Evolutionary conservation across 2,329 filamentous ascomycete genomes (phyloP), one percentile per base, ranked within the genome.

Genomic region (Nemania serpens): DNA sequence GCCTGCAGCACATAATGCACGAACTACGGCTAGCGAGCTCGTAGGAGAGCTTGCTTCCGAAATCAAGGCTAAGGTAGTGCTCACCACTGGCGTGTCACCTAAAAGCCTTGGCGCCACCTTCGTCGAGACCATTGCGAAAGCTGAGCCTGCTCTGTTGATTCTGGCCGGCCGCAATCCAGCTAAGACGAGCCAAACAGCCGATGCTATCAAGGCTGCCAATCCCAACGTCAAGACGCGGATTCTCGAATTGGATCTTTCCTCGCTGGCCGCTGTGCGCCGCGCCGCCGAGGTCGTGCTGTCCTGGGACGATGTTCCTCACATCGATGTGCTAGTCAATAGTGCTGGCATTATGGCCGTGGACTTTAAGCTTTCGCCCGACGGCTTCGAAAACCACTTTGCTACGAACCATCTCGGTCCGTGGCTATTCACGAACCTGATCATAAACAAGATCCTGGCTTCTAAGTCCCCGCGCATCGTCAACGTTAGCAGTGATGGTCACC

Each of bases 91-190:
- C 20, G 42, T 45, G 9, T 45, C 42, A 25, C 42, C 42, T 25
- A 48, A 48, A n/a, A 9, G 45, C 7, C 45, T 48, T 12, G 78
- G 84, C 89, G 50, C 50, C n/a, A 10, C 36, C 22, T 78, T 78
- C 49, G 72, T 73, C 36, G 58, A 70, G 18, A 65, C 73, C 41
- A 70, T 82, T 43, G 79, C 81, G 18, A 67, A 74, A 11, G 75
- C 75, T 29, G 68, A 74, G 1, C 79, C 81, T 0, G 62, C 69
- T 2, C 68, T 77, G 25, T 76, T 84, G 56, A 79, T 81, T 52
- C 76, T 82, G 25, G 78, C 75, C 6, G 79, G 79, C 33, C 81
- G 82, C 58, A 79, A 72, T 47, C 53, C 68, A 5, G 53, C 71
- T 13, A 84, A 81, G 56, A 62, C 78, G 4, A 69, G 76, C 18